Evolutionary conservation across 768 basidiomycete genomes (phyloP), one percentile per base, ranked within the genome.

Genomic region (Amylocystis lapponica): DNA sequence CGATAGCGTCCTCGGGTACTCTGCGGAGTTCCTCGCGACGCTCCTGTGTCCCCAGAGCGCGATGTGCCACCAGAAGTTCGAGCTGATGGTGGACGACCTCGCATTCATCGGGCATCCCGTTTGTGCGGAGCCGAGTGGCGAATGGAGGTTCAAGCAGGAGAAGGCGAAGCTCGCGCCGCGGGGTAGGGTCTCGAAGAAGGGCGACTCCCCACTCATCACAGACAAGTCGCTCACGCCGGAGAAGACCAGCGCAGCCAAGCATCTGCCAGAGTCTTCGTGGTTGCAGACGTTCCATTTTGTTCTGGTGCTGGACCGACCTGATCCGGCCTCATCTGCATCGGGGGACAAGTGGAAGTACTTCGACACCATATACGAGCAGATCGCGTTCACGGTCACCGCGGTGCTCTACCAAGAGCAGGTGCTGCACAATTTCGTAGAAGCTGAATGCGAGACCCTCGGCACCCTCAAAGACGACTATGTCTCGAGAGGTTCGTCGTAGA

Each of bases 21-120:
- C 84, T 3, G 68, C 84, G 5, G 83, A 86, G 46, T 87, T 91
- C 56, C 71, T 98, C 23, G 87, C 89, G 20, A 75, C 75, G 33
- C 67, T 95, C 51, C 71, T 98, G 3, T 86, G 85, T 46, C 93
- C 95, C 1, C 74, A 81, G 34, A 66, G 70, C 23, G 72, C 81
- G 12, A 79, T 93, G 62, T 96, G 92, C 55, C 91, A 99, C 63
- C 88, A 91, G 61, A 90, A 90, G 56, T 97, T 96, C 58, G 92
- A 95, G 60, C 76, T 99, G 23, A 65, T 89, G 30, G 84, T 96
- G 20, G 93, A 98, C 58, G 84, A 93, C 54, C 72, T 98, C 20
- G 88, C 81, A 5, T 98, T 97, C 61, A 74, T 97, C 33, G 96
- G 96, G 0, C 94, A 98, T 61, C 96, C 95, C 2, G 92, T 97